Evolutionary conservation across 140 eudicot species (phyloP).

Genomic region (Anethum foeniculum): DNA sequence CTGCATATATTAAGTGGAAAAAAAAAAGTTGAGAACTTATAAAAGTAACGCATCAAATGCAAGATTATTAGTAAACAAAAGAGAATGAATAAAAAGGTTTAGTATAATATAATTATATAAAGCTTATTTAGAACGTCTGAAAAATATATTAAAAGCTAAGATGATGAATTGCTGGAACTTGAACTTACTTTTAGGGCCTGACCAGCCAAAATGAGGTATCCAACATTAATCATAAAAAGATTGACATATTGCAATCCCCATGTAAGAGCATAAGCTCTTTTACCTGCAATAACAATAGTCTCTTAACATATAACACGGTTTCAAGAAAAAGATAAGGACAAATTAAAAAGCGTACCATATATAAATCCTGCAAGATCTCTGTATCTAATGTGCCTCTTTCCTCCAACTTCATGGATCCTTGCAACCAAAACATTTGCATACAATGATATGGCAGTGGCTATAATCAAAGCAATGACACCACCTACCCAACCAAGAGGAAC

Average conservation of each 20-base stretch:
- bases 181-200: slow-evolving; percentile 70
- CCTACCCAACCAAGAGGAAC: slow-evolving; percentile 91
- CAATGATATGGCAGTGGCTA: slow-evolving; percentile 55
- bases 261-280: slow-evolving; percentile 62
- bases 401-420: slow-evolving; percentile 82
- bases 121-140: background rate
- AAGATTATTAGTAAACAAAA: background rate
- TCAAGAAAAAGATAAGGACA: background rate
- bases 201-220: slow-evolving; percentile 76
- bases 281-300: slow-evolving; percentile 38
- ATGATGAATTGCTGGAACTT: background rate
- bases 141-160: background rate
- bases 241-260: slow-evolving; percentile 82
- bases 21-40: background rate
- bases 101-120: background rate
- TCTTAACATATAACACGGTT: background rate
- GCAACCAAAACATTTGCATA: slow-evolving; percentile 78
- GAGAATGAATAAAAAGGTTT: background rate
- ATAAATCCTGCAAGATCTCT: slow-evolving; percentile 93
- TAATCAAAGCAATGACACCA: slow-evolving; percentile 66
- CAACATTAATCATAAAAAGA: slow-evolving; percentile 87
- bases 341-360: slow-evolving; percentile 42
- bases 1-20: slow-evolving; percentile 34
- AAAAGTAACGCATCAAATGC: background rate
- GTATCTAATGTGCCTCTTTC: slow-evolving; percentile 90